Percentiles rank a stretch among this genome's conserved stretches.
phyloP scores from a whole-genome alignment of 2,329 filamentous ascomycete genomes.

The Diaporthe sp. region DNA sequence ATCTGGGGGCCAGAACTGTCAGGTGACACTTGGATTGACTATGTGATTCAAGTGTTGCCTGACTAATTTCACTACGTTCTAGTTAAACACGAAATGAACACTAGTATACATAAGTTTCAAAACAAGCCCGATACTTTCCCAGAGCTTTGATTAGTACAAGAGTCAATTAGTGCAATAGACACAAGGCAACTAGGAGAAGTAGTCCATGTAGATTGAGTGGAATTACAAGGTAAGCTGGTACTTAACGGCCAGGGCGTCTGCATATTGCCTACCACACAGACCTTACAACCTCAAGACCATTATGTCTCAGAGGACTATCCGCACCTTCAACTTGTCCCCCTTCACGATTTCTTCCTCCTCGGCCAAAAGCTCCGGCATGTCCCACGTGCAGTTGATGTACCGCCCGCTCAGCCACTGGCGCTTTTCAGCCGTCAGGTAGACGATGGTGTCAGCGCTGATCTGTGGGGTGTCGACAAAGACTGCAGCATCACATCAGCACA shows the following conservation, averaged over 20 bases:
- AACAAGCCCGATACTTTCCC: not conserved
- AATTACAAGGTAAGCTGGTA: not conserved
- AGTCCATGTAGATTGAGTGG: no score
- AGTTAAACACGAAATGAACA: not conserved
- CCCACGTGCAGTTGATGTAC: slow-evolving; percentile 34
- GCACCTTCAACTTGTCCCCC: slow-evolving; percentile 29
- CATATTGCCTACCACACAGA: not conserved
- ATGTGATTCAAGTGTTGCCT: not conserved
- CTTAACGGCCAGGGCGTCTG: not conserved
- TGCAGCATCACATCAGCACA: slow-evolving; percentile 3
- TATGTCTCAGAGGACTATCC: not conserved
- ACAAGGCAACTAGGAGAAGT: not conserved
- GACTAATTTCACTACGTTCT: not conserved
- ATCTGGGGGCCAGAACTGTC: not conserved
- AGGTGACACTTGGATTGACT: not conserved
- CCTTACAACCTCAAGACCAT: not conserved
- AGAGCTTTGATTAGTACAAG: not conserved
- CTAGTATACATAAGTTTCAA: no score
- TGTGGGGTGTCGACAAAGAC: slow-evolving; percentile 21
- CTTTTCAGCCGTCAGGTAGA: slow-evolving; percentile 29
- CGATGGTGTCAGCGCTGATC: slow-evolving; percentile 34
- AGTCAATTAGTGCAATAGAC: not conserved
- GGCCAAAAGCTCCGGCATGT: slow-evolving; percentile 16
- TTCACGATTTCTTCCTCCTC: slow-evolving; percentile 14
- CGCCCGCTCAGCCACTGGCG: slow-evolving; percentile 32